phyloP scores from a whole-genome alignment of 2,329 filamentous ascomycete genomes.

The Phialocephala subalpina region DNA sequence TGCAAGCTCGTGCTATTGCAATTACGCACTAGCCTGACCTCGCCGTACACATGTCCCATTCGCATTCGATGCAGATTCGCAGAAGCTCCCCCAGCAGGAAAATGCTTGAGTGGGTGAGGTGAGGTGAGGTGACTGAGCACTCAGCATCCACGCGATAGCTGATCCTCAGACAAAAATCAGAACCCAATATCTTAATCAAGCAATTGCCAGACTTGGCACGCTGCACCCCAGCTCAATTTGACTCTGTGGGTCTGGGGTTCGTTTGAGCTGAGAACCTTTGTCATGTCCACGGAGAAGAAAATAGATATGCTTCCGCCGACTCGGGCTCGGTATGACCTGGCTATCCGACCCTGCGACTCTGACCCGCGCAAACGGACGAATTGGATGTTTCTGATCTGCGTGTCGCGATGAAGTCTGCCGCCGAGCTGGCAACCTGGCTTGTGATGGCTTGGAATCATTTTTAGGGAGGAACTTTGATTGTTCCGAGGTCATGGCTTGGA shows the following conservation, averaged over 20 bases:
- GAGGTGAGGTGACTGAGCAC: constrained; percentile 1
- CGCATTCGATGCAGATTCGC: constrained; percentile 1
- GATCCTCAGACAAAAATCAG: neutral
- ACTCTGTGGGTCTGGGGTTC: neutral
- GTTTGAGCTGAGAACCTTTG: neutral
- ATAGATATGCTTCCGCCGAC: neutral
- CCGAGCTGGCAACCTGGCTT: neutral
- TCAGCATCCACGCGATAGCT: neutral
- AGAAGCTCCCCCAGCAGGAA: neutral
- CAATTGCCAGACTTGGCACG: constrained; percentile 1
- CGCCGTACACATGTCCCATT: constrained; percentile 1
- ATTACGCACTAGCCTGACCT: neutral
- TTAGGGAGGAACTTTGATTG: neutral
- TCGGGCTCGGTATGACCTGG: constrained; percentile 6
- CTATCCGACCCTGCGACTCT: neutral
- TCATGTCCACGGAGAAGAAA: neutral
- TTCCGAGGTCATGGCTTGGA: neutral
- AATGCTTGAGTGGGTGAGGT: neutral
- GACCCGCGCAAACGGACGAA: neutral
- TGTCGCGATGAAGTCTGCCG: neutral
- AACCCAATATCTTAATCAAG: constrained; percentile 5
- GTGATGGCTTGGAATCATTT: neutral
- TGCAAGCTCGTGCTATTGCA: neutral
- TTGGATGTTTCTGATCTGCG: neutral
- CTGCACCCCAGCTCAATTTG: neutral